Conservation (phyloP, 805 yeast genomes). For the Vanderwaltozyma yarrowii region DNA sequence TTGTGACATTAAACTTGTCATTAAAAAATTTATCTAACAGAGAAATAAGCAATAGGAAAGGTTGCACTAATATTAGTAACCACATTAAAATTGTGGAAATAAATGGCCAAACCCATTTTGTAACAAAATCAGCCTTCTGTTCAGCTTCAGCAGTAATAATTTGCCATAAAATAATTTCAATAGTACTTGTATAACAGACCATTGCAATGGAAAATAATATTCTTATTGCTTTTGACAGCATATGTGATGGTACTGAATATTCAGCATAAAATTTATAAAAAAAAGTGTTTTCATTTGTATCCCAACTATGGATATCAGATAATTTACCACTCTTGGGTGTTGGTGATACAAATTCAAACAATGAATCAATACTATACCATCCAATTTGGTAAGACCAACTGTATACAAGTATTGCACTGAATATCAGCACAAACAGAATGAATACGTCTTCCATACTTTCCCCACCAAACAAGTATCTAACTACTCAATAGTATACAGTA, state of each 20-base stretch:
- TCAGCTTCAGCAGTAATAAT: constrained; percentile 17
- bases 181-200: constrained; percentile 19
- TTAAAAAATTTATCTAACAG: constrained; percentile 24
- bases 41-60: constrained; percentile 21
- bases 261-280: constrained; percentile 22
- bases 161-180: constrained; percentile 28
- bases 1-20: constrained; percentile 17
- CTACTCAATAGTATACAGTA: no score
- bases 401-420: constrained; percentile 6
- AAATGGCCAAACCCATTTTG: constrained; percentile 22
- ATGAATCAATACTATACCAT: constrained; percentile 15
- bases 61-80: constrained; percentile 21
- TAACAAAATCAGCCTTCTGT: constrained; percentile 13
- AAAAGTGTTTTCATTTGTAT: constrained; percentile 12
- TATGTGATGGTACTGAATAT: constrained; percentile 23
- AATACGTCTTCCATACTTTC: constrained; percentile 8
- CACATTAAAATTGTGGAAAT: constrained; percentile 14
- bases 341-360: constrained; percentile 18
- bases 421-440: constrained; percentile 3
- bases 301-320: constrained; percentile 6
- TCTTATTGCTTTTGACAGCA: constrained; percentile 11
- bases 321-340: constrained; percentile 3
- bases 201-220: constrained; percentile 20
- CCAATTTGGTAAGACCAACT: constrained; percentile 12
- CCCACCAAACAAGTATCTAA: not conserved